phyloP scores from a whole-genome alignment of 2,329 filamentous ascomycete species.

The Pyrenochaeta sp. region DNA sequence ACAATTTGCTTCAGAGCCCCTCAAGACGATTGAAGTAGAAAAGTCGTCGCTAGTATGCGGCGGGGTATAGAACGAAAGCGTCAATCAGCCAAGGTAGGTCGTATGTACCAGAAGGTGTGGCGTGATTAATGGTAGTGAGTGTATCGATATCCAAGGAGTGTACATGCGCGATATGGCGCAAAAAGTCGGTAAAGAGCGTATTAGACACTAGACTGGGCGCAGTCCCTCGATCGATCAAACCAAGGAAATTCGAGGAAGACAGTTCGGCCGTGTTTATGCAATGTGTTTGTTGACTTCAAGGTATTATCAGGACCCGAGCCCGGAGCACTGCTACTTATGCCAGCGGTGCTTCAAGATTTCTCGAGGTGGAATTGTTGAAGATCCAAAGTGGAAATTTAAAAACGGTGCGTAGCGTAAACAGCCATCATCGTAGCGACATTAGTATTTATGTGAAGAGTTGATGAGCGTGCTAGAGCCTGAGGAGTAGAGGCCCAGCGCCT shows the following conservation, averaged over 20 bases:
- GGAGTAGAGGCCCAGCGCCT: constrained; percentile 28
- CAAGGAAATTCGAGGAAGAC: constrained; percentile 8
- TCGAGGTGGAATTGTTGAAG: constrained; percentile 1
- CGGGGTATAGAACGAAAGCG: constrained; percentile 37
- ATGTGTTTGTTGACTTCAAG: not conserved
- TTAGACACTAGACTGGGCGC: constrained; percentile 34
- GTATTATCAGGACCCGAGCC: not conserved
- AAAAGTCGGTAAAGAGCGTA: constrained; percentile 29
- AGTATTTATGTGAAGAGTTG: constrained; percentile 34
- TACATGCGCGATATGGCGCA: constrained; percentile 15
- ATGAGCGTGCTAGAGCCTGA: constrained; percentile 44
- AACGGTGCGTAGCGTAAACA: constrained; percentile 34
- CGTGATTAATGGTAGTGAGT: constrained; percentile 10
- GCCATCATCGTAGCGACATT: constrained; percentile 47
- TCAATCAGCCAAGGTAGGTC: constrained; percentile 16
- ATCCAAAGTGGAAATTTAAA: constrained; percentile 35
- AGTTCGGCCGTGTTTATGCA: constrained; percentile 18
- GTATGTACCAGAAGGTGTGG: constrained; percentile 7
- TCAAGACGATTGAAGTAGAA: constrained; percentile 5
- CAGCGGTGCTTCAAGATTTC: not conserved
- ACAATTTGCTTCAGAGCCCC: constrained; percentile 15
- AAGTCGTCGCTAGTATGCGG: constrained; percentile 17
- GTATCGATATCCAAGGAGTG: constrained; percentile 21
- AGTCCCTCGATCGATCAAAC: constrained; percentile 16
- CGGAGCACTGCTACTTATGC: not conserved